Percentiles rank a stretch among this genome's conserved stretches.
Conservation (phyloP, 2,329 filamentous ascomycete genomes). For the Colletotrichum sp. region DNA sequence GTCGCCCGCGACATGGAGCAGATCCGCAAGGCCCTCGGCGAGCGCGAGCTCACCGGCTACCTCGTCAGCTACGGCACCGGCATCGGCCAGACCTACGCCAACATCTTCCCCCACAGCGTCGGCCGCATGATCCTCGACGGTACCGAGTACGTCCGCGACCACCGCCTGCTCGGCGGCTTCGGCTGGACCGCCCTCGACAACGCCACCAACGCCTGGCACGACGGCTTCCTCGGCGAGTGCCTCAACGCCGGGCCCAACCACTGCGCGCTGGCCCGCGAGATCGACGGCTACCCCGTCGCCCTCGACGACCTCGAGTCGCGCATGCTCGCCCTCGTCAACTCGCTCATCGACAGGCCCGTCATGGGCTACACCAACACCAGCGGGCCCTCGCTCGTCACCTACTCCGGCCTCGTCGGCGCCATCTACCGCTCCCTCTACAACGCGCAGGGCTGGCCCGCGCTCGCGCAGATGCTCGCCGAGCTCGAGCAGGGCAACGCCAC, state of each 20-base stretch:
- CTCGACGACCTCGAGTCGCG: constrained; percentile 40
- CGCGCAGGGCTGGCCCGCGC: constrained; percentile 43
- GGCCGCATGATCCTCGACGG: constrained; percentile 55
- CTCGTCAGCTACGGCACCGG: constrained; percentile 57
- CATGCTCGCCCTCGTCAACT: constrained; percentile 41
- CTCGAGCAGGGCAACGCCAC: constrained; percentile 51
- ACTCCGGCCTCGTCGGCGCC: constrained; percentile 42
- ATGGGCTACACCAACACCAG: constrained; percentile 39
- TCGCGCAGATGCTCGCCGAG: constrained; percentile 46
- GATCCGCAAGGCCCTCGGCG: constrained; percentile 49
- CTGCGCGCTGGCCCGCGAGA: constrained; percentile 47
- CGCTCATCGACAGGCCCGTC: constrained; percentile 41
- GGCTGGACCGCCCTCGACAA: constrained; percentile 54
- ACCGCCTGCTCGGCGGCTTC: constrained; percentile 50
- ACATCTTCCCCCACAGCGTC: constrained; percentile 53
- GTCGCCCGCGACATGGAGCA: constrained; percentile 54
- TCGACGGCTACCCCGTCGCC: constrained; percentile 31
- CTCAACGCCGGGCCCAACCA: constrained; percentile 49
- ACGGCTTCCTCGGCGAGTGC: constrained; percentile 57
- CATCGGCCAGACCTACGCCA: constrained; percentile 56
- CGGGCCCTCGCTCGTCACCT: constrained; percentile 51
- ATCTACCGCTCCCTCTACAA: constrained; percentile 50
- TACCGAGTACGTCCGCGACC: constrained; percentile 50
- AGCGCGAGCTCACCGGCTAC: constrained; percentile 53
- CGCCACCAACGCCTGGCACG: constrained; percentile 51